These are phyloP conservation scores for Combretum micranthum DNA, from an alignment of 345 rosid species.

Conservation along the genomic window DNA sequence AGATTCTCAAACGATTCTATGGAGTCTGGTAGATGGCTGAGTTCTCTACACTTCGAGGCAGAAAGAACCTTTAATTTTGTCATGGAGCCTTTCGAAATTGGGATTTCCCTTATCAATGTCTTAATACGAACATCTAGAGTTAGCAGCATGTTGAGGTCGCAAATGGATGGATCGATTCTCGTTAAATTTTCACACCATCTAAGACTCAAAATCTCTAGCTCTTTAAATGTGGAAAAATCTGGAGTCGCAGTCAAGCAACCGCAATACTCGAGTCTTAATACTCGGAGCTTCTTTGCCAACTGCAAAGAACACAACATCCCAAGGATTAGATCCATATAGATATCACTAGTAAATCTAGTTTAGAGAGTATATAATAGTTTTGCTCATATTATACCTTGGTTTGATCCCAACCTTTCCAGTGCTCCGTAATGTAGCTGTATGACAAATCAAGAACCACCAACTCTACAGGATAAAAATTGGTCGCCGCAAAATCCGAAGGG, in stretches of 20 bases:
- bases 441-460: slow-evolving; percentile 9
- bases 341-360: background rate
- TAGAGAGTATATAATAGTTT: background rate
- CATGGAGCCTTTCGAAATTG: background rate
- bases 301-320: background rate
- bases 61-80: background rate
- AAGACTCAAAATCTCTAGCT: slow-evolving; percentile 2
- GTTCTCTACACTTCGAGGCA: background rate
- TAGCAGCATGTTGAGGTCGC: background rate
- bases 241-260: background rate
- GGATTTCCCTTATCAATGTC: background rate
- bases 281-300: background rate
- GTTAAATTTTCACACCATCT: background rate
- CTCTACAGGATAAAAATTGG: slow-evolving; percentile 2
- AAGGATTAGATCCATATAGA: background rate
- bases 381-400: slow-evolving; percentile 1
- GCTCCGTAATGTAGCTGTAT: background rate
- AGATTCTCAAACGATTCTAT: background rate
- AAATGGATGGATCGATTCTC: background rate
- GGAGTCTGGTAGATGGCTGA: background rate
- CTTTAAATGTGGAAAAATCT: background rate
- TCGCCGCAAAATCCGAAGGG: background rate
- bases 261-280: background rate
- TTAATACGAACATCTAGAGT: background rate
- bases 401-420: slow-evolving; percentile 11